These are phyloP conservation scores for Hypoxylon intermedium DNA, from an alignment of 495 filamentous ascomycete species.

Conservation along the genomic window DNA sequence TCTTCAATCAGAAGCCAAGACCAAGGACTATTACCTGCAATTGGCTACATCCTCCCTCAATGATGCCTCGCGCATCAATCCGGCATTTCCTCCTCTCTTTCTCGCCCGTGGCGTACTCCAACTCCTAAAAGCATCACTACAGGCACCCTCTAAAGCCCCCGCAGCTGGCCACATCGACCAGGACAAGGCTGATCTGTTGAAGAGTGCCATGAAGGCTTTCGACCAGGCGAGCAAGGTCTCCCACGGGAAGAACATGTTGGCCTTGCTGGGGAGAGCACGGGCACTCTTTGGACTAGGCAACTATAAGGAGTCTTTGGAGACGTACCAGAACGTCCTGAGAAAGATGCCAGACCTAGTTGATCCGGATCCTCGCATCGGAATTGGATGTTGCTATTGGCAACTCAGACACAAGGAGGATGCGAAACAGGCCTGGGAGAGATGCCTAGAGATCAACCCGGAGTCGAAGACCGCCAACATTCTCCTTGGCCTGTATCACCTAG, in stretches of 20 bases:
- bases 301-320: constrained; percentile 79
- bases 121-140: constrained; percentile 84
- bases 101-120: constrained; percentile 91
- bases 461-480: constrained; percentile 77
- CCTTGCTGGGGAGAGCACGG: constrained; percentile 82
- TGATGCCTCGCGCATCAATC: constrained; percentile 92
- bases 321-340: constrained; percentile 83
- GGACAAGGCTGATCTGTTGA: constrained; percentile 79
- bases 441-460: constrained; percentile 82
- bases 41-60: constrained; percentile 89
- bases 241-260: constrained; percentile 85
- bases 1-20: constrained; percentile 72
- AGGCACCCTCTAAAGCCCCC: constrained; percentile 72
- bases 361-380: constrained; percentile 91
- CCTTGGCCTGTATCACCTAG: constrained; percentile 85
- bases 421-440: constrained; percentile 85
- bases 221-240: constrained; percentile 89
- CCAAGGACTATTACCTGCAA: constrained; percentile 91
- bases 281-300: constrained; percentile 83
- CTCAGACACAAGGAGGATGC: constrained; percentile 93
- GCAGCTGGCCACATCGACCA: constrained; percentile 68
- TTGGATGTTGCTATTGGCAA: constrained; percentile 96
- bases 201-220: constrained; percentile 85
- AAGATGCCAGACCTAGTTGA: constrained; percentile 89
- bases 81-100: constrained; percentile 84